Evolutionary conservation across 2,329 filamentous ascomycete species (phyloP).

Genomic region (Penicillium palitans): DNA sequence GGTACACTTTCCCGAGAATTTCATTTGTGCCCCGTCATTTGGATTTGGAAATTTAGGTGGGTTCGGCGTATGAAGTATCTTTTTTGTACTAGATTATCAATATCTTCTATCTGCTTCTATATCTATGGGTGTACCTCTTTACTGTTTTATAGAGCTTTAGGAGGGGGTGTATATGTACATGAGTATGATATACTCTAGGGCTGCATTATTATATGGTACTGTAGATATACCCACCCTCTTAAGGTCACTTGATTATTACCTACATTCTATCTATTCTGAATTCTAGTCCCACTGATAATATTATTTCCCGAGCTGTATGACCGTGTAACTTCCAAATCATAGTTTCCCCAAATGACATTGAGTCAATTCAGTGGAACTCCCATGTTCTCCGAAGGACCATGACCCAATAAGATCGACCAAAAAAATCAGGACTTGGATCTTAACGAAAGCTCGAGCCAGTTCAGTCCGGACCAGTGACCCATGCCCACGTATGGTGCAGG

Average conservation of each 20-base stretch:
- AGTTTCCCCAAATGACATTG: conserved; percentile 1
- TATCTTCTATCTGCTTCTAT: conserved; percentile 23
- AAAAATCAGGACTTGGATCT: conserved; percentile 12
- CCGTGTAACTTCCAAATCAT: neutral
- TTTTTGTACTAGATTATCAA: conserved; percentile 14
- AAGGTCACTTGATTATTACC: neutral
- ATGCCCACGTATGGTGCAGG: neutral
- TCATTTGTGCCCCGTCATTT: conserved; percentile 7
- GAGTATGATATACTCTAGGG: neutral
- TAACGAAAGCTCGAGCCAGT: conserved; percentile 4
- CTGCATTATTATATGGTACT: neutral
- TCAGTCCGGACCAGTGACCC: neutral
- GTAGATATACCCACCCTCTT: neutral
- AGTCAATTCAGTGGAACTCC: conserved; percentile 17
- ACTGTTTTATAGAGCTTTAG: neutral
- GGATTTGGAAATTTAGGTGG: neutral
- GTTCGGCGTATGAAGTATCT: neutral
- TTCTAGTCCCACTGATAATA: neutral
- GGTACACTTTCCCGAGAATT: conserved; percentile 12
- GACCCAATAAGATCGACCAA: conserved; percentile 11
- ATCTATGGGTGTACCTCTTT: neutral
- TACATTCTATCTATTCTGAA: neutral
- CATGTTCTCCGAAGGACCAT: neutral
- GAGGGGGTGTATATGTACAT: neutral
- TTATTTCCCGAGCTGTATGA: neutral